Conservation (phyloP, 805 yeast genomes). For the Maudiozyma barnettii region DNA sequence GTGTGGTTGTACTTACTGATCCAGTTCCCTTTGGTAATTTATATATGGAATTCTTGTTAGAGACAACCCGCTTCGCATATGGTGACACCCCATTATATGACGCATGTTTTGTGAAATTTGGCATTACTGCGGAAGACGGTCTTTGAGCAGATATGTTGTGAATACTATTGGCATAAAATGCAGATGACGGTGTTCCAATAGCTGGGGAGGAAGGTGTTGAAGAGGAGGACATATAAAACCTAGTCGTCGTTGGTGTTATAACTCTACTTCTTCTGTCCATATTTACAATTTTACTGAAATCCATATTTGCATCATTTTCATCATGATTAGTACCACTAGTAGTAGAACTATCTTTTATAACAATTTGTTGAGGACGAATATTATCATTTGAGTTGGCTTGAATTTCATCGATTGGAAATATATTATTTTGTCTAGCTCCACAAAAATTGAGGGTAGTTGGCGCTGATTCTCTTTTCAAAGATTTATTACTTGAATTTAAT, state of each 20-base stretch:
- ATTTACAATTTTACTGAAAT: constrained; percentile 1
- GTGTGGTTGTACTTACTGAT: not conserved
- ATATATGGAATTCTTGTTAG: not conserved
- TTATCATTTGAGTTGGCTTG: not conserved
- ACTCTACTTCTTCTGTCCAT: not conserved
- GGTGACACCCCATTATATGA: not conserved
- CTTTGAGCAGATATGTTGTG: not conserved
- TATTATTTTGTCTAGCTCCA: not conserved
- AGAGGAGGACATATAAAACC: not conserved
- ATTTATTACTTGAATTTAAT: not conserved
- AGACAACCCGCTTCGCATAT: not conserved
- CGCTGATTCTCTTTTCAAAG: constrained; percentile 5
- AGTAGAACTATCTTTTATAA: not conserved
- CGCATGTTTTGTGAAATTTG: not conserved
- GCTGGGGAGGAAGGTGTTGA: not conserved
- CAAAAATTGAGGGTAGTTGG: too few species aligned
- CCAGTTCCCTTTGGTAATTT: not conserved
- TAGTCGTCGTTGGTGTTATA: not conserved
- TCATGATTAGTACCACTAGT: not conserved
- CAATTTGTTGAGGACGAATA: not conserved
- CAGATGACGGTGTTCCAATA: not conserved
- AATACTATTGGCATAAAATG: not conserved
- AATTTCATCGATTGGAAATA: not conserved
- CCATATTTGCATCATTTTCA: constrained; percentile 5
- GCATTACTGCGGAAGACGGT: not conserved